Base-by-base conservation (phyloP, 768 basidiomycete species). In the Hericium alpestre region DNA sequence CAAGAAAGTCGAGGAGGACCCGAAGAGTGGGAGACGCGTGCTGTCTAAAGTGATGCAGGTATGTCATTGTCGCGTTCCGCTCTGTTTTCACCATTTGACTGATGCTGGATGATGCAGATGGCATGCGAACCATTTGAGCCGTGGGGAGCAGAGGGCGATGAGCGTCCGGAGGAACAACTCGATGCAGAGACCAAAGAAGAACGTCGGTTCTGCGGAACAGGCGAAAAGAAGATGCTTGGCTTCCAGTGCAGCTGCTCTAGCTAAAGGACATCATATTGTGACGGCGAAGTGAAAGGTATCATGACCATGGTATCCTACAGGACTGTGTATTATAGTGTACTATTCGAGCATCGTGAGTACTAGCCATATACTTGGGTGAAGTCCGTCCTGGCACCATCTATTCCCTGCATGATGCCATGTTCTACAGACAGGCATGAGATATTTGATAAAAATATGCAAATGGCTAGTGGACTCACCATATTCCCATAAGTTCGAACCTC, bases 191-290 rank as follows among this genome's bases (percentile, higher is more conserved):
- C 78, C 54, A 75, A 66, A 56, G 86, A 91, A 62, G 91, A 92
- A 66, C 73, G 82, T 56, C 74, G 86, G 59, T 81, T 82, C 61
- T 96, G 93, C 69, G 82, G 84, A 12, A 72, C 92, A 54, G 93
- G 93, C 8, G 83, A 82, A 47, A 81, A 73, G 68, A 78, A 71
- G 60, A 77, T 92, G 80, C 71, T 94, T 38, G 93, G 93, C 1
- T 93, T 94, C 72, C 92, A 94, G 68, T 96, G 93, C 68, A 93
- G 90, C 62, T 94, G 93, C 66, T 93, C 91, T 20, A 93, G 90
- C 69, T 92, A 67, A 76, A 37, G 22, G 27, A 2, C 32, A 32
- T 32, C 32, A 9, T 32, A 32, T 32, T 10, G 32, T 32, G 32
- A 32, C 4, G 9, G 32, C 32, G 32, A 32, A 32, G 9, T 1